Evolutionary conservation across 225 moss, liverwort and hornwort species (phyloP).

Genomic region (Asterella californica): DNA sequence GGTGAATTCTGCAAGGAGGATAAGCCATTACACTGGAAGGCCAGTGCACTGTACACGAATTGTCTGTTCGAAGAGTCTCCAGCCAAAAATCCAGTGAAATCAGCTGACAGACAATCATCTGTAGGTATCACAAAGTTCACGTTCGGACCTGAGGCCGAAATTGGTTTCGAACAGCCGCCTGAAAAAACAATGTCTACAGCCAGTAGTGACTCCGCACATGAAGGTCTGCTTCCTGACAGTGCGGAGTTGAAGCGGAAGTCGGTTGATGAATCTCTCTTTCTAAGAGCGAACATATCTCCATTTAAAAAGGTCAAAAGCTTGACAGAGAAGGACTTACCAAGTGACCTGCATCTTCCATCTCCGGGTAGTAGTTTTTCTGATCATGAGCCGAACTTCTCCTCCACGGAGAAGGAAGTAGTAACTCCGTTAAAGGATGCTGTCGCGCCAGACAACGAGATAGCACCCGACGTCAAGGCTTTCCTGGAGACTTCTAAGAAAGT

Average conservation of each 20-base stretch:
- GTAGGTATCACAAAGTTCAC: conserved; percentile 3
- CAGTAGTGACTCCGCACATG: background rate
- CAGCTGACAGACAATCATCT: background rate
- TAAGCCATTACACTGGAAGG: conserved; percentile 22
- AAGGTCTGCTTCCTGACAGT: background rate
- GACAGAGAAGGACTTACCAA: background rate
- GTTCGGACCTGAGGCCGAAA: background rate
- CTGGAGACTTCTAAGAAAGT: conserved; percentile 21
- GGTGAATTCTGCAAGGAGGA: conserved; percentile 9
- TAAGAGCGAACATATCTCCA: background rate
- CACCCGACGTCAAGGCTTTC: conserved; percentile 20
- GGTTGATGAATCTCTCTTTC: background rate
- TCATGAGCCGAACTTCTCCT: background rate
- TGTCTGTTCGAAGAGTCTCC: conserved; percentile 22
- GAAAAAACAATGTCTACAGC: background rate
- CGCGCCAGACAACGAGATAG: background rate
- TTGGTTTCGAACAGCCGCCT: background rate
- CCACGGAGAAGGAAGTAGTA: background rate
- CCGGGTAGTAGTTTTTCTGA: background rate
- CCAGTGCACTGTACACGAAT: conserved; percentile 19
- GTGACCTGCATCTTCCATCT: background rate
- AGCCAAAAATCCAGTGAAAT: conserved; percentile 8
- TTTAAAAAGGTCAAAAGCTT: conserved; percentile 19
- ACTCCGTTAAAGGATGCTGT: background rate
- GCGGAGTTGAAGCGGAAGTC: conserved; percentile 18